Conservation (phyloP, 1,284 basidiomycete genomes). For the Papiliotrema terrestris region DNA sequence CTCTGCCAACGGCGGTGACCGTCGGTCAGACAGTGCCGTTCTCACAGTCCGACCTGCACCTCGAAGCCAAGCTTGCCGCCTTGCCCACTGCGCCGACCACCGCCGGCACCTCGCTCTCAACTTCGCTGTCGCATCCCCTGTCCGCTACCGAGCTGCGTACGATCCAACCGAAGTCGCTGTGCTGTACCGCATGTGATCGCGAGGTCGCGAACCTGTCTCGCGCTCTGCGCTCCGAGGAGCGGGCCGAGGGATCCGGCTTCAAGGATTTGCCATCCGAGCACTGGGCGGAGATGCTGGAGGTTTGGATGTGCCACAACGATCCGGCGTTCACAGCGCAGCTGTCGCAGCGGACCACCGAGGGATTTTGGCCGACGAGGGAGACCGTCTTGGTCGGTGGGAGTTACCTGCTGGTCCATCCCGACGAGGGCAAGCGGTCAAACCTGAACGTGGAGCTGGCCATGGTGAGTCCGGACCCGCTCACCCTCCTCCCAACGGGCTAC, state of each 20-base stretch:
- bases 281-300: slow-evolving; percentile 94
- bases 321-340: slow-evolving; percentile 73
- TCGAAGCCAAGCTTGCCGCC: slow-evolving; percentile 63
- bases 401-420: slow-evolving; percentile 71
- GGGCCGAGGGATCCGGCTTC: slow-evolving; percentile 61
- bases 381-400: slow-evolving; percentile 79
- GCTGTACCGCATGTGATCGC: slow-evolving; percentile 55
- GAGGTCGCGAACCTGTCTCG: slow-evolving; percentile 64
- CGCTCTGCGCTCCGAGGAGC: slow-evolving; percentile 36
- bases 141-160: slow-evolving; percentile 32
- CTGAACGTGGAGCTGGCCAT: slow-evolving; percentile 55
- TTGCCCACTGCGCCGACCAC: slow-evolving; percentile 26
- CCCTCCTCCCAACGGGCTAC: slow-evolving; percentile 55
- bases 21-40: slow-evolving; percentile 60
- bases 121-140: slow-evolving; percentile 33
- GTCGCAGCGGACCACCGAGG: slow-evolving; percentile 60
- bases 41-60: slow-evolving; percentile 56
- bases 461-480: slow-evolving; percentile 54
- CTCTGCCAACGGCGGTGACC: slow-evolving; percentile 62
- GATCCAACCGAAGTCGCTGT: slow-evolving; percentile 32
- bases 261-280: slow-evolving; percentile 88
- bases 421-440: slow-evolving; percentile 57
- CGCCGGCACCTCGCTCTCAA: slow-evolving; percentile 17
- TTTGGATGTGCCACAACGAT: slow-evolving; percentile 97
- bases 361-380: slow-evolving; percentile 71